Base-by-base conservation (phyloP, 2,329 filamentous ascomycete genomes). In the Verticillium nubilum region DNA sequence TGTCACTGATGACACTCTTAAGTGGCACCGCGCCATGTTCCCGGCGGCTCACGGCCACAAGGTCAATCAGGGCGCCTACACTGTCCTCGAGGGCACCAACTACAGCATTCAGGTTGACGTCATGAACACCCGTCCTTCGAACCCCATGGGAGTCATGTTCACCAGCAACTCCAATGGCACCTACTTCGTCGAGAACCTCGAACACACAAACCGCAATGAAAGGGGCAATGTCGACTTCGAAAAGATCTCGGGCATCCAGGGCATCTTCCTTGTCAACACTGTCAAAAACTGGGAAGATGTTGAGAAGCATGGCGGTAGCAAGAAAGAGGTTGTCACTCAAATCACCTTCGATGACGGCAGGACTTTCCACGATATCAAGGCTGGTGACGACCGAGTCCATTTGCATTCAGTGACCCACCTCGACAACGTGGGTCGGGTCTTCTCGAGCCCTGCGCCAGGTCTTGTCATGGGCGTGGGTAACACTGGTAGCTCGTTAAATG, bases 41-140 rank as follows among this genome's bases (percentile, higher is more conserved):
- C 89, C 87, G 7, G 86, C 86, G 52, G 88, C 90, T 62, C 92
- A 97, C 72, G 91, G 81, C 50, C 77, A 79, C 61, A 73, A 69
- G 55, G 75, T 93, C 67, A 83, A 92, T 62, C 89, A 97, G 71
- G 86, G 94, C 70, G 91, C 91, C 2, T 99, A 97, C 73, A 99
- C 95, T 0, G 84, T 99, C 54, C 82, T 99, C 47, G 94, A 98
- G 75, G 95, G 93, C 68, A 98, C 95, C 50, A 94, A 97, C 70
- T 97, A 99, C 78, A 97, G 94, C 77, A 92, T 99, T 67, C 94
- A 98, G 75, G 87, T 99, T 59, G 93, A 98, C 73, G 93, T 98
- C 63, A 88, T 94, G 83, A 91, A 89, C 1, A 80, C 80, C 42
- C 79, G 78, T 52, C 82, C 82, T 13, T 83, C 81, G 1, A 85